Evolutionary conservation across 768 basidiomycete genomes (phyloP).

Genomic region (Lactarius psammicola): DNA sequence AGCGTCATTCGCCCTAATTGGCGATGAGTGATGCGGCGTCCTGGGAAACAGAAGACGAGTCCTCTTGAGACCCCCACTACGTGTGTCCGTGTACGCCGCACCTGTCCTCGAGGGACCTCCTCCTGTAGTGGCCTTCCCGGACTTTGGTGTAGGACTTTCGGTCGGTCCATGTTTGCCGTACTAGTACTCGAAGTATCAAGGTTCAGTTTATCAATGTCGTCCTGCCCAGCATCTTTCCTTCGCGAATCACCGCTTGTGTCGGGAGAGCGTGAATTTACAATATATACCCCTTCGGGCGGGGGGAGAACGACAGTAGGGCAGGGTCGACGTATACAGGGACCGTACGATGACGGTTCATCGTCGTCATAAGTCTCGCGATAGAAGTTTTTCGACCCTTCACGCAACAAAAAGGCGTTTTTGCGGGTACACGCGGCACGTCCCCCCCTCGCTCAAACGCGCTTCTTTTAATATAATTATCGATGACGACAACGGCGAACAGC

Average conservation of each 20-base stretch:
- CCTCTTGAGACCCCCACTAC: background rate
- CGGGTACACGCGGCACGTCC: slow-evolving; percentile 5
- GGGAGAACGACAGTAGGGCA: background rate
- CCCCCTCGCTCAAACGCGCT: background rate
- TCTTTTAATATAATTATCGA: slow-evolving; percentile 10
- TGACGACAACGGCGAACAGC: slow-evolving; percentile 19
- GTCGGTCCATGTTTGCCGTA: slow-evolving; percentile 1
- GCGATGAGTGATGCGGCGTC: slow-evolving; percentile 10
- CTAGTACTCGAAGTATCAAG: slow-evolving; percentile 8
- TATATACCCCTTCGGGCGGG: background rate
- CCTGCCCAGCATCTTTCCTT: background rate
- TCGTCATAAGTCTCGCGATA: slow-evolving; percentile 25
- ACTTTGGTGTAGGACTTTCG: slow-evolving; percentile 1
- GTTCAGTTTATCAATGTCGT: slow-evolving; percentile 6
- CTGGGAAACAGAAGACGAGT: slow-evolving; percentile 5
- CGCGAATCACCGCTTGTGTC: slow-evolving; percentile 12
- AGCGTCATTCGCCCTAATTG: slow-evolving; percentile 24
- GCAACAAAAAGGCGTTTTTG: slow-evolving; percentile 5
- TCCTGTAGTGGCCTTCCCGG: background rate
- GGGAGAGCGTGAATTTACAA: background rate
- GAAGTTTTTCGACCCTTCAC: background rate
- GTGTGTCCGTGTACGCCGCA: slow-evolving; percentile 3
- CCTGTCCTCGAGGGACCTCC: background rate
- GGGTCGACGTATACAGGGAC: background rate
- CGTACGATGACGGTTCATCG: background rate